Percentiles rank a stretch among this genome's conserved stretches.
phyloP scores from a whole-genome alignment of 768 basidiomycete genomes.

The Rhizopogon vesiculosus region DNA sequence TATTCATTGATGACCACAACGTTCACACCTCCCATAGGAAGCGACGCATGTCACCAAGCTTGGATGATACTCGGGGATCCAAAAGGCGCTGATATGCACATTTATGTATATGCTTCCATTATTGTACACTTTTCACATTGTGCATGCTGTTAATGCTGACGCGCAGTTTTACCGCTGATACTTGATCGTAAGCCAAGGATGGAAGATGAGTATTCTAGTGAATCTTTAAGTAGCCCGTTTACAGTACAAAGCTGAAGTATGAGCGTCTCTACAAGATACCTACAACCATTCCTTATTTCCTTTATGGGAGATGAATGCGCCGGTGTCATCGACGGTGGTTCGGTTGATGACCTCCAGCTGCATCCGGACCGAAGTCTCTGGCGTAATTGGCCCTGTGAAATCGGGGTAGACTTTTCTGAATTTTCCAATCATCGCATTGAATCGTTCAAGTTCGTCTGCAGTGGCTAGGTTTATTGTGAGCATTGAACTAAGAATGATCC shows the following conservation, averaged over 20 bases:
- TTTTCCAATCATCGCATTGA: conserved; percentile 4
- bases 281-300: conserved; percentile 21
- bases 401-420: conserved; percentile 8
- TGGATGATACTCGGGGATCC: conserved; percentile 63
- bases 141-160: neutral
- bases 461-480: conserved; percentile 2
- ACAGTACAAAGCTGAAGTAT: neutral
- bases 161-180: neutral
- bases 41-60: conserved; percentile 65
- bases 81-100: conserved; percentile 58
- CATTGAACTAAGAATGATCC: neutral
- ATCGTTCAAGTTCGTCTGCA: conserved; percentile 1
- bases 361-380: conserved; percentile 10
- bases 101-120: conserved; percentile 22
- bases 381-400: conserved; percentile 16
- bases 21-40: conserved; percentile 41
- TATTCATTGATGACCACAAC: neutral
- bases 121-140: conserved; percentile 19
- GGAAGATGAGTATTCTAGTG: neutral
- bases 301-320: conserved; percentile 17
- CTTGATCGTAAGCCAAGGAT: neutral
- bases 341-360: conserved; percentile 13
- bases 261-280: neutral
- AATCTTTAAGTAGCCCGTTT: neutral
- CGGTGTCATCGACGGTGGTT: conserved; percentile 9